A percentile compares a stretch with the other conserved stretches of the same genome.
Conservation (phyloP, 192 early-diverging fungal species). For the Backusella tuberculispora region DNA sequence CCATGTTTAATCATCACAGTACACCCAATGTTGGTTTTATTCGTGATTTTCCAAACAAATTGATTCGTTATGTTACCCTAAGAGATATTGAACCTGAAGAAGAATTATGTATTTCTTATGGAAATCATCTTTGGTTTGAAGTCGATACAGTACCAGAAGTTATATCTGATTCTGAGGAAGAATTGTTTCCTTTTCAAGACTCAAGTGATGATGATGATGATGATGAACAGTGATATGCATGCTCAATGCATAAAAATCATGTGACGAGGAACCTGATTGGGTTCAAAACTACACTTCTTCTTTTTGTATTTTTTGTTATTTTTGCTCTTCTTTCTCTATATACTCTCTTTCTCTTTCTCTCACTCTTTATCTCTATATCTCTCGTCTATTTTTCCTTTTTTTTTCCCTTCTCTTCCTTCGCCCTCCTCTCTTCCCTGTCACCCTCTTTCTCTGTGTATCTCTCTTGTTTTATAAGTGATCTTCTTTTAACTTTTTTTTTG, state of each 20-base stretch:
- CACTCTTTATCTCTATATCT: no score
- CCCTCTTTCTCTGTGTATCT: not conserved
- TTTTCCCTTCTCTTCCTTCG: not conserved
- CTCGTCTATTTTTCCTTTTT: not conserved
- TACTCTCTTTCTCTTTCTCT: not conserved
- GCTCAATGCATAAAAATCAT: conserved; percentile 18
- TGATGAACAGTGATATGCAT: conserved; percentile 10
- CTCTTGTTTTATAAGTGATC: not conserved
- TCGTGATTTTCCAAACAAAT: conserved; percentile 53
- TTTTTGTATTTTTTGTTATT: conserved; percentile 19
- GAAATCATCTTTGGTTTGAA: conserved; percentile 67
- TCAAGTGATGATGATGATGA: not conserved
- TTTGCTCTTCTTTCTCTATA: not conserved
- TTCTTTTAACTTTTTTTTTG: not conserved
- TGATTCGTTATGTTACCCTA: conserved; percentile 61
- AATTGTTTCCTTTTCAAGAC: conserved; percentile 22
- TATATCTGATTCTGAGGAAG: conserved; percentile 13
- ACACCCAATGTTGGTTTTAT: conserved; percentile 64
- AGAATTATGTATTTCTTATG: conserved; percentile 72
- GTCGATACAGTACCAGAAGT: conserved; percentile 30
- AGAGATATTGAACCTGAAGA: conserved; percentile 56
- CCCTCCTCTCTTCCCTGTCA: no score
- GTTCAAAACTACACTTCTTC: not conserved
- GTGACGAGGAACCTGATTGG: not conserved
- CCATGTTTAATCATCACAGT: conserved; percentile 69